Conservation (phyloP, 768 basidiomycete genomes). For the Amanita pallidorosea region DNA sequence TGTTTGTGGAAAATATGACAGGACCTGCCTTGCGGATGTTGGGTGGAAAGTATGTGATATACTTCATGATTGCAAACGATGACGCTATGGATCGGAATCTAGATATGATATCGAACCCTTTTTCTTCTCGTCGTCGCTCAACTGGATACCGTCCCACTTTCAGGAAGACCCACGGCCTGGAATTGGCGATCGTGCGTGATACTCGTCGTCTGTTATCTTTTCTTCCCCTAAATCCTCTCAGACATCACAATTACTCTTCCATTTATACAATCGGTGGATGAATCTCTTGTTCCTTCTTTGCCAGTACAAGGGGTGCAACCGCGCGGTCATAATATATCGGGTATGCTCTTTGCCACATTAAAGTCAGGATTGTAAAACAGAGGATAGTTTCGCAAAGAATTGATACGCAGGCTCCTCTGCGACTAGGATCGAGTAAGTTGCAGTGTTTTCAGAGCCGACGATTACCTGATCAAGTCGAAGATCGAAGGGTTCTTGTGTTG, state of each 20-base stretch:
- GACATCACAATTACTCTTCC: slow-evolving; percentile 50
- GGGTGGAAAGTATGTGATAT: slow-evolving; percentile 33
- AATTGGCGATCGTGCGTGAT: slow-evolving; percentile 40
- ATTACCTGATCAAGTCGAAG: slow-evolving; percentile 8
- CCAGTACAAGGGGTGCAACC: not conserved
- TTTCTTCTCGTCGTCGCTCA: slow-evolving; percentile 54
- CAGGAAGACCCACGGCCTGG: slow-evolving; percentile 34
- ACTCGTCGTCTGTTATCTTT: not conserved
- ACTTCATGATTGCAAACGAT: not conserved
- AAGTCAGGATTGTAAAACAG: not conserved
- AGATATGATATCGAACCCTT: slow-evolving; percentile 56
- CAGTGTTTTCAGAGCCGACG: no score
- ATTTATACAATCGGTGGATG: slow-evolving; percentile 34
- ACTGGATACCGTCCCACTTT: slow-evolving; percentile 60
- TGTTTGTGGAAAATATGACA: slow-evolving; percentile 44
- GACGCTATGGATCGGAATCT: not conserved
- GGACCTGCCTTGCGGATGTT: slow-evolving; percentile 49
- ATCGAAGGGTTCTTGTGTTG: slow-evolving; percentile 24
- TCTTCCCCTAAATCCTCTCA: slow-evolving; percentile 10
- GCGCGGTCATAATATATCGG: not conserved
- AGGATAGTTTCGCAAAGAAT: not conserved
- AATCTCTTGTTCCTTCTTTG: slow-evolving; percentile 9
- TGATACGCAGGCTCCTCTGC: slow-evolving; percentile 28
- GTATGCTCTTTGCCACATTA: not conserved
- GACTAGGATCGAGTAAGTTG: not conserved